Conservation (phyloP, 306 rosid species). For the Cicer arietinum region DNA sequence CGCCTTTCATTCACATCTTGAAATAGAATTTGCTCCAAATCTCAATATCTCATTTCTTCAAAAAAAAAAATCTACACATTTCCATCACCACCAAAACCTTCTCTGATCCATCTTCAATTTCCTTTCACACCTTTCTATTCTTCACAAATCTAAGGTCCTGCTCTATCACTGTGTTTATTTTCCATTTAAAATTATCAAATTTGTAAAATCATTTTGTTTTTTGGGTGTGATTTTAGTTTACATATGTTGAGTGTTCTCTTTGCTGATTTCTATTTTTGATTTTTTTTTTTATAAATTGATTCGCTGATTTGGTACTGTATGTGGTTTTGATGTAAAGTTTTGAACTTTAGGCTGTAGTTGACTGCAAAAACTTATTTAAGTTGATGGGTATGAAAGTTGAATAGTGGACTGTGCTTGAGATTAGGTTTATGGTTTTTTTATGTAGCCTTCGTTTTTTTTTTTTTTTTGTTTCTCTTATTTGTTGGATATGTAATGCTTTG, state of each 20-base stretch:
- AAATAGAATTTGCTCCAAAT: not conserved
- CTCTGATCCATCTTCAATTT: constrained; percentile 7
- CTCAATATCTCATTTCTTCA: constrained; percentile 14
- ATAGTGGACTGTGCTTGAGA: constrained; percentile 17
- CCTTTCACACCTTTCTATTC: not conserved
- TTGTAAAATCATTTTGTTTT: not conserved
- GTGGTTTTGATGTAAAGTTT: constrained; percentile 32
- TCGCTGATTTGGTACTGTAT: constrained; percentile 29
- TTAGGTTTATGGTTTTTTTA: constrained; percentile 13
- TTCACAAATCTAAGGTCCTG: constrained; percentile 32
- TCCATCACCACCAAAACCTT: constrained; percentile 14
- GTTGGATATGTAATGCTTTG: not conserved
- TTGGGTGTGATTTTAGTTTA: not conserved
- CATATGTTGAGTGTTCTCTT: not conserved
- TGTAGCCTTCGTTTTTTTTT: not conserved
- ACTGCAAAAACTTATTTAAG: not conserved
- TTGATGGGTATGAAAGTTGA: constrained; percentile 25
- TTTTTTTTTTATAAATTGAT: constrained; percentile 16
- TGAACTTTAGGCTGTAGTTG: constrained; percentile 24
- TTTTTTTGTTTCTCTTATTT: not conserved
- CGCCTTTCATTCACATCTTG: constrained; percentile 25
- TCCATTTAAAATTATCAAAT: not conserved
- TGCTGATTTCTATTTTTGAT: constrained; percentile 39
- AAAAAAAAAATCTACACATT: constrained; percentile 26
- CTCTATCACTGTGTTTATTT: not conserved